Evolutionary conservation across 371 early-diverging fungal genomes (phyloP).

Genomic region (Blakeslea trispora): DNA sequence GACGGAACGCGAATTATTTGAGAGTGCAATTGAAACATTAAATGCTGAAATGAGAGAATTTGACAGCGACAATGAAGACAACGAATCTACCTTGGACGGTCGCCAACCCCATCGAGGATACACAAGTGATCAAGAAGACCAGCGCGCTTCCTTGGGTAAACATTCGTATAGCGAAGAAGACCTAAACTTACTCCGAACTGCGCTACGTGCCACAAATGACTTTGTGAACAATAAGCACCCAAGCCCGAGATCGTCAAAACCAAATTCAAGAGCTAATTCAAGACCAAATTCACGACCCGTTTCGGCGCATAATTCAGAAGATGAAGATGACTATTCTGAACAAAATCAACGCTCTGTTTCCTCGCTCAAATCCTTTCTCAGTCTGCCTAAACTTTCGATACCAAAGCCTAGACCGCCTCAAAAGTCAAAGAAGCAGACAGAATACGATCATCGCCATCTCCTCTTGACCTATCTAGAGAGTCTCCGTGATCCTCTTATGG

Average conservation of each 20-base stretch:
- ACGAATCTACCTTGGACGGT: background rate
- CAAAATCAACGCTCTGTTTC: constrained; percentile 42
- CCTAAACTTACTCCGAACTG: constrained; percentile 25
- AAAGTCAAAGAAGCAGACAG: constrained; percentile 52
- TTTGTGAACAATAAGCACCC: constrained; percentile 15
- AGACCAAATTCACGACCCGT: constrained; percentile 14
- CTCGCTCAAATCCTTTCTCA: constrained; percentile 38
- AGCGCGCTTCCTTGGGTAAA: constrained; percentile 5
- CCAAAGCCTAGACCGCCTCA: constrained; percentile 32
- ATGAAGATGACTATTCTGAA: constrained; percentile 29
- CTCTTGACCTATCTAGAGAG: constrained; percentile 59
- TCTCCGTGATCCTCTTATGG: constrained; percentile 56
- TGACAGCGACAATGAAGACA: constrained; percentile 18
- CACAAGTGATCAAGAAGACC: constrained; percentile 11
- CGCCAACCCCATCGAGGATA: background rate
- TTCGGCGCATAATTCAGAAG: constrained; percentile 20
- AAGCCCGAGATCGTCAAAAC: constrained; percentile 5
- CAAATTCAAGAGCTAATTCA: constrained; percentile 8
- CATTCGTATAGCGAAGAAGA: constrained; percentile 36
- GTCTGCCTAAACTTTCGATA: constrained; percentile 22
- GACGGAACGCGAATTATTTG: constrained; percentile 47
- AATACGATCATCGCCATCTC: constrained; percentile 53
- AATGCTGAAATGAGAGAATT: constrained; percentile 22
- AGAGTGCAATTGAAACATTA: constrained; percentile 38
- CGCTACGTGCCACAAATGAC: constrained; percentile 33